phyloP scores from a whole-genome alignment of 2,329 filamentous ascomycete genomes.

The Fusarium coffeatum region DNA sequence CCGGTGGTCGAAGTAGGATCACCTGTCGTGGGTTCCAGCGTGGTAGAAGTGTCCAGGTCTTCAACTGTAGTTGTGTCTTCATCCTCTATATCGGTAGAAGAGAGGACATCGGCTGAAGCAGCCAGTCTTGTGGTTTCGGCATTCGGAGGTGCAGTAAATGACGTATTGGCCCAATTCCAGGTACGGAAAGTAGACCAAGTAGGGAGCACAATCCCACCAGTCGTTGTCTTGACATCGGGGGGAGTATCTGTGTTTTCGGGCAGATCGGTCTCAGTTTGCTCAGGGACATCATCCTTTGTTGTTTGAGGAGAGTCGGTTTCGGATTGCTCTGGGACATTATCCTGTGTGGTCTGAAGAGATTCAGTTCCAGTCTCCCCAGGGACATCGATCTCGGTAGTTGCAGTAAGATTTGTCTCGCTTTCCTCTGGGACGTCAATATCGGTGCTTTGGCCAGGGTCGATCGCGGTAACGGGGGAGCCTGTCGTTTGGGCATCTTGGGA shows the following conservation, averaged over 20 bases:
- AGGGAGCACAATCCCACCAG: not conserved
- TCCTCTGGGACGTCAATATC: rapidly evolving
- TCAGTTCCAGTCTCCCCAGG: not conserved
- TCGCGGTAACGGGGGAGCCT: no score
- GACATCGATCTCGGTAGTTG: rapidly evolving
- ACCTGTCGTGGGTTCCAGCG: not conserved
- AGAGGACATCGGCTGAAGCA: not conserved
- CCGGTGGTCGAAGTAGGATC: not conserved
- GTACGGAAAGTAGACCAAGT: not conserved
- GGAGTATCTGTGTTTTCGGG: not conserved
- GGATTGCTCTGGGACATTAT: no score
- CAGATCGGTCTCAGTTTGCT: not conserved
- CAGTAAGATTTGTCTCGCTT: not conserved
- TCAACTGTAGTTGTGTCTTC: not conserved
- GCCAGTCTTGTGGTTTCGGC: not conserved
- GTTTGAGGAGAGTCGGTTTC: no score
- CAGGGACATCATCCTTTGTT: rapidly evolving
- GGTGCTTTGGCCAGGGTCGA: no score
- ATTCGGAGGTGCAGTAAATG: not conserved
- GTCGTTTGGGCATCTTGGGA: not conserved
- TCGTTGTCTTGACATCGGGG: not conserved
- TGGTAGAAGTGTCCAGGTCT: not conserved
- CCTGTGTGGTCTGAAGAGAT: rapidly evolving
- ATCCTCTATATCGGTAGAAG: not conserved
- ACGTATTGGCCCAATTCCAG: not conserved